Conservation (phyloP, 176 grass and related monocot genomes). For the Oryza glumipatula region DNA sequence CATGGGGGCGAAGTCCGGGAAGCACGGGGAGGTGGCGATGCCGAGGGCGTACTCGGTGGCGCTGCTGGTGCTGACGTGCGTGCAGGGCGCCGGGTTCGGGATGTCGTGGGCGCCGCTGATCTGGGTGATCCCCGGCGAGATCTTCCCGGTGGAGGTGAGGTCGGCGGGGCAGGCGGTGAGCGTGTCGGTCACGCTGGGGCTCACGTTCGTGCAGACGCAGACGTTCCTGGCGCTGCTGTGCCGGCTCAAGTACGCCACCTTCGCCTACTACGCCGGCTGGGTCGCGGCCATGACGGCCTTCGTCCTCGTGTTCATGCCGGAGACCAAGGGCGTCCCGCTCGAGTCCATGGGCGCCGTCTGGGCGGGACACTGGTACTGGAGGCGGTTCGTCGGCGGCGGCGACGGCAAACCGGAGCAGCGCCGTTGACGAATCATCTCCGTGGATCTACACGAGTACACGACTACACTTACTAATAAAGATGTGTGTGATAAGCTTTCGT, state of each 20-base stretch:
- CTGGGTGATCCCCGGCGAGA: conserved; percentile 38
- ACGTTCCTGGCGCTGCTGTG: conserved; percentile 59
- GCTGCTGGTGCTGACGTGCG: conserved; percentile 56
- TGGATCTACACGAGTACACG: not conserved
- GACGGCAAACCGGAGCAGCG: not conserved
- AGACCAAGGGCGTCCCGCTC: conserved; percentile 54
- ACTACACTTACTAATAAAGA: too few species aligned
- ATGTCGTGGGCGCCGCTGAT: conserved; percentile 76
- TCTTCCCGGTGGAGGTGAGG: not conserved
- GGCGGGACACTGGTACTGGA: conserved; percentile 42
- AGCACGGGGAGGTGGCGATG: conserved; percentile 23
- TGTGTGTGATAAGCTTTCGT: not conserved
- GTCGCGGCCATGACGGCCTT: conserved; percentile 54
- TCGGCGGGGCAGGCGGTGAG: conserved; percentile 26
- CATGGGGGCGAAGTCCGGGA: conserved; percentile 41
- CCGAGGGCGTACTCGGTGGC: conserved; percentile 43
- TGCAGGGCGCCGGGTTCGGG: conserved; percentile 61
- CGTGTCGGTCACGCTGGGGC: conserved; percentile 54
- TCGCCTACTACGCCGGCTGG: conserved; percentile 65
- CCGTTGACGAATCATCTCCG: not conserved
- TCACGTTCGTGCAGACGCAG: conserved; percentile 70
- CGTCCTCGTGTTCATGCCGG: conserved; percentile 53
- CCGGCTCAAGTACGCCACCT: conserved; percentile 51
- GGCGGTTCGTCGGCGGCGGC: conserved; percentile 25
- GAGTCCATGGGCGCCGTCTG: conserved; percentile 36